These are phyloP conservation scores for Dendrocalamus sinicus DNA, from an alignment of 176 grass and related monocot species.

Conservation along the genomic window DNA sequence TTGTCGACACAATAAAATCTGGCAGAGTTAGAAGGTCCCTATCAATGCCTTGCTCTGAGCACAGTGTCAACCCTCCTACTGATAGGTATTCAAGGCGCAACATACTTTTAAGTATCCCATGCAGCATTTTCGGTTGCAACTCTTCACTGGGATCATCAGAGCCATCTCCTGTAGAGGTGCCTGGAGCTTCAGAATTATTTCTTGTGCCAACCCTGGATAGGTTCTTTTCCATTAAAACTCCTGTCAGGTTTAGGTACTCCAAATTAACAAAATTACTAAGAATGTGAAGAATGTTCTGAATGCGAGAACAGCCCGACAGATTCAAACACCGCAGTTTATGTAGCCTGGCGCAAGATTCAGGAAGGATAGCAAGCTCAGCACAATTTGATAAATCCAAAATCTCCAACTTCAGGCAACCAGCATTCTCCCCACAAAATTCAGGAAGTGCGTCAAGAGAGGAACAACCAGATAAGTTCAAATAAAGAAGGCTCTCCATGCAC, in stretches of 20 bases:
- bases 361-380: neutral
- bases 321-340: neutral
- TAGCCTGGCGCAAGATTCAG: neutral
- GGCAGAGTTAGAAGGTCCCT: neutral
- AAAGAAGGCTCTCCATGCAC: neutral
- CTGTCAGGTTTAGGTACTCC: constrained; percentile 18
- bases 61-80: constrained; percentile 9
- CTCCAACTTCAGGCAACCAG: neutral
- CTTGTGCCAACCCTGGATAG: neutral
- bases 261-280: neutral
- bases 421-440: neutral
- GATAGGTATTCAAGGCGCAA: neutral
- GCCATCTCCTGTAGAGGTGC: neutral
- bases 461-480: constrained; percentile 22
- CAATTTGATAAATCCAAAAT: constrained; percentile 12
- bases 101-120: neutral
- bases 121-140: neutral
- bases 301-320: neutral
- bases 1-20: neutral
- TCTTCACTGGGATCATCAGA: neutral
- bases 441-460: neutral
- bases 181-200: neutral
- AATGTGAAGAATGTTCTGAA: neutral
- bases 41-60: constrained; percentile 2
- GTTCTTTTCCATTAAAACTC: neutral